These are phyloP conservation scores for Candida xiaguanensis DNA, from an alignment of 805 yeast species.

Conservation along the genomic window DNA sequence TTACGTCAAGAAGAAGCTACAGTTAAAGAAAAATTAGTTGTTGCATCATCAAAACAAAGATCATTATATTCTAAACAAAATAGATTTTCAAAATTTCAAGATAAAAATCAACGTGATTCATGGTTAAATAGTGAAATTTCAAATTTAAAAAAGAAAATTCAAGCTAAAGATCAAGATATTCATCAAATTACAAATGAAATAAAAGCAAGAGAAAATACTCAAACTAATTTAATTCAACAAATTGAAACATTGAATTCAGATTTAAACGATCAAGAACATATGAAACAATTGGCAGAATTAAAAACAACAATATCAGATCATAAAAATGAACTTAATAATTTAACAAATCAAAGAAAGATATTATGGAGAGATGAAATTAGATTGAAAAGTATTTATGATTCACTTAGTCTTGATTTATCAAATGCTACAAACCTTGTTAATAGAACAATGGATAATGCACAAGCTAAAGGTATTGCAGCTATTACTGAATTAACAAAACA, in stretches of 20 bases:
- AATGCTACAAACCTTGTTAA: conserved; percentile 57
- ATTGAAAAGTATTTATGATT: conserved; percentile 51
- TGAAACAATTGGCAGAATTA: conserved; percentile 9
- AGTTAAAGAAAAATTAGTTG: conserved; percentile 35
- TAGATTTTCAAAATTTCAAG: conserved; percentile 55
- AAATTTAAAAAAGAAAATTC: conserved; percentile 25
- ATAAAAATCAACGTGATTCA: conserved; percentile 55
- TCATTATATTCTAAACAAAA: conserved; percentile 67
- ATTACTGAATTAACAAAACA: conserved; percentile 60
- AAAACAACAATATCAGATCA: conserved; percentile 34
- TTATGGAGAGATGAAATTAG: conserved; percentile 80
- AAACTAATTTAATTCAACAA: conserved; percentile 14
- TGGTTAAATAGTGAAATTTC: conserved; percentile 61
- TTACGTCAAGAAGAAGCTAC: conserved; percentile 38
- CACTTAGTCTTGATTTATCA: conserved; percentile 51
- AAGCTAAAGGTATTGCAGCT: conserved; percentile 65
- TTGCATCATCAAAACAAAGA: conserved; percentile 52
- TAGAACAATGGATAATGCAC: conserved; percentile 72
- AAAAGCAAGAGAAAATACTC: conserved; percentile 21
- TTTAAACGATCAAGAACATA: conserved; percentile 11
- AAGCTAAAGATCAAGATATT: conserved; percentile 21
- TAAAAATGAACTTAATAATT: conserved; percentile 38
- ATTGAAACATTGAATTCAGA: conserved; percentile 12
- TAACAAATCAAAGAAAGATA: conserved; percentile 64
- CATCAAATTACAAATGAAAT: conserved; percentile 19